Evolutionary conservation across 768 basidiomycete genomes (phyloP), one percentile per base, ranked within the genome.

Genomic region (Nevesoporus exiguus): DNA sequence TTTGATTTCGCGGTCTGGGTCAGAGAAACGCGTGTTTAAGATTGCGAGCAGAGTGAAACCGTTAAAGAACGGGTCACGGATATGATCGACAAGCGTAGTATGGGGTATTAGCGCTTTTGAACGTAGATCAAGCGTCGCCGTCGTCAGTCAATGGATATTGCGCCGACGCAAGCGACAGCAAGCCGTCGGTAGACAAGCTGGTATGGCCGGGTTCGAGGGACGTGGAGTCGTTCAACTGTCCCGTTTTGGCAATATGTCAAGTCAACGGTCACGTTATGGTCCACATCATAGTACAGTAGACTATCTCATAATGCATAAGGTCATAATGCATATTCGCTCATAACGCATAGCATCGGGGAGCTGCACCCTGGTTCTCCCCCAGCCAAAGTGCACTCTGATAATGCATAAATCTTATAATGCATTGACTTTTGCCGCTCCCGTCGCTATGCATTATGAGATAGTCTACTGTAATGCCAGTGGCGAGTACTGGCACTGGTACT

Each of bases 11-110:
- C 50, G 24, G 19, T 51, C 40, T 22, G 34, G 15, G 22, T 49
- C 36, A 47, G 24, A 30, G 37, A 52, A 52, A 61, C 59, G 57
- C 64, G 64, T 48, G 40, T 24, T 44, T 29, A 21, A 45, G 41
- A 31, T 54, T 30, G 33, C 36, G 49, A 51, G 46, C 22, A 46
- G 47, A 47, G 27, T 51, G 52, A 30, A 47, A 59, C n/a, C 37
- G 37, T 8, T 5, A 47, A 45, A 4, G 7, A 17, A 9, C 1
- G 1, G 31, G 34, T 33, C 34, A 43, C n/a, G 39, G 30, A 34
- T 54, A 54, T 51, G 30, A 49, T 33, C 49, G 22, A 55, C 4
- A 13, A 29, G 40, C 14, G 58, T 43, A 2, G 41, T 47, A 15
- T 21, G n/a, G 49, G 51, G 56, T 61, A 59, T 59, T 51, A 29